Conservation (phyloP, 805 yeast genomes). For the Ogataea nitratoaversa region DNA sequence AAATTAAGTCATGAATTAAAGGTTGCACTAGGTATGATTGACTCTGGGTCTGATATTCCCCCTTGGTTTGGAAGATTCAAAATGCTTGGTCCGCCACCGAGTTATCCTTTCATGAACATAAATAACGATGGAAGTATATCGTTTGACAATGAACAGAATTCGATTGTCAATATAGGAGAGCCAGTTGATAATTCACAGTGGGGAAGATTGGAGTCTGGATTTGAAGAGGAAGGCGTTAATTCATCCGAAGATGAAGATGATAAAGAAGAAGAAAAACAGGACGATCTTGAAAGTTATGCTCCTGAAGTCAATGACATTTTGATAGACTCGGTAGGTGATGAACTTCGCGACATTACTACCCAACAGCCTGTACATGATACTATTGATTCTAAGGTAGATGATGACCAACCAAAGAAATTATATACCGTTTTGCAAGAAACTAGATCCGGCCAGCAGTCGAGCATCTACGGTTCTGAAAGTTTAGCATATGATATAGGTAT, state of each 20-base stretch:
- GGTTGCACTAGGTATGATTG: slow-evolving; percentile 63
- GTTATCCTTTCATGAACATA: slow-evolving; percentile 64
- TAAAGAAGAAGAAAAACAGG: slow-evolving; percentile 24
- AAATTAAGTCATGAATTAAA: slow-evolving; percentile 55
- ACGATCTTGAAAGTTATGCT: slow-evolving; percentile 26
- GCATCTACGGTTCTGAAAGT: slow-evolving; percentile 30
- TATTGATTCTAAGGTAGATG: slow-evolving; percentile 13
- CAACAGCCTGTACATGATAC: slow-evolving; percentile 3
- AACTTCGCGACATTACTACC: slow-evolving; percentile 2
- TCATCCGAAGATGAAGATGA: slow-evolving; percentile 28
- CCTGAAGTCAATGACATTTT: slow-evolving; percentile 24
- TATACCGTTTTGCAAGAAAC: slow-evolving; percentile 32
- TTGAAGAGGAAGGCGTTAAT: slow-evolving; percentile 33
- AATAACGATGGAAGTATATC: slow-evolving; percentile 31
- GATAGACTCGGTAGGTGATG: slow-evolving; percentile 26
- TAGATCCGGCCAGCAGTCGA: slow-evolving; percentile 17
- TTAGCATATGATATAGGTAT: slow-evolving; percentile 19
- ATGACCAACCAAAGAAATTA: slow-evolving; percentile 19
- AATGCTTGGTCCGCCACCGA: slow-evolving; percentile 76
- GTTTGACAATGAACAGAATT: slow-evolving; percentile 18
- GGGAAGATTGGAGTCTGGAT: slow-evolving; percentile 31
- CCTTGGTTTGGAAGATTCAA: slow-evolving; percentile 80
- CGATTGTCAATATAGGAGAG: slow-evolving; percentile 17
- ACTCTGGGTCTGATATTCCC: slow-evolving; percentile 42
- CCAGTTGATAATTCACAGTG: slow-evolving; percentile 26